phyloP scores from a whole-genome alignment of 1,139 yeast species.

The Nadsonia starkeyi-henricii region DNA sequence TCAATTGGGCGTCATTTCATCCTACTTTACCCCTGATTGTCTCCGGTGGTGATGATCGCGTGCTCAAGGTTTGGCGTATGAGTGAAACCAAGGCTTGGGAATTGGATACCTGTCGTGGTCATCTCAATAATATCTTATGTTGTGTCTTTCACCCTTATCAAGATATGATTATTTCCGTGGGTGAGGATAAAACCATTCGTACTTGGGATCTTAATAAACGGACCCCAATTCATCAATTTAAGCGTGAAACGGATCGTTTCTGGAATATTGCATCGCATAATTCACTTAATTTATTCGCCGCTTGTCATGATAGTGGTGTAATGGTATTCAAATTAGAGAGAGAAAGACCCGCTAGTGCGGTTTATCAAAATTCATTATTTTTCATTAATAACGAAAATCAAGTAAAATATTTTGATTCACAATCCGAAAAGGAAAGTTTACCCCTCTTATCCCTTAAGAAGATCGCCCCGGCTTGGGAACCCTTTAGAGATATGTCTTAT shows the following conservation, averaged over 20 bases:
- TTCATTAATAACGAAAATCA: constrained; percentile 78
- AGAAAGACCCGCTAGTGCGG: constrained; percentile 84
- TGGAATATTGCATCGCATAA: constrained; percentile 92
- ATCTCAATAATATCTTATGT: constrained; percentile 81
- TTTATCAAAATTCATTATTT: constrained; percentile 54
- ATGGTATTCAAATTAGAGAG: constrained; percentile 97
- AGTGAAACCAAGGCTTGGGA: constrained; percentile 98
- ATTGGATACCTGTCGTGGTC: constrained; percentile 96
- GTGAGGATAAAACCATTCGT: constrained; percentile 94
- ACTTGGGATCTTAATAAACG: constrained; percentile 95
- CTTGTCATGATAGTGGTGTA: constrained; percentile 95
- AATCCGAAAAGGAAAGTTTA: constrained; percentile 39
- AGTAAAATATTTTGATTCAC: constrained; percentile 65
- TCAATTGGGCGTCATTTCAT: constrained; percentile 96
- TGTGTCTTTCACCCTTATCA: constrained; percentile 89
- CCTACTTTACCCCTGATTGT: constrained; percentile 92
- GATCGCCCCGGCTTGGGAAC: constrained; percentile 75
- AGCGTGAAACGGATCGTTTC: constrained; percentile 87
- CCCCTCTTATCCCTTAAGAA: constrained; percentile 77
- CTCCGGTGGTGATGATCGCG: constrained; percentile 92
- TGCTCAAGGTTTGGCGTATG: constrained; percentile 96
- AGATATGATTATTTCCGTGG: constrained; percentile 81
- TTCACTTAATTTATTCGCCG: constrained; percentile 78
- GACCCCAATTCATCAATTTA: constrained; percentile 85
- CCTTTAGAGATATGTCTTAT: constrained; percentile 72